A percentile compares a stretch with the other conserved stretches of the same genome.
Evolutionary conservation across 139 green algal species (phyloP).

Genomic region (Coelastrella sp.): DNA sequence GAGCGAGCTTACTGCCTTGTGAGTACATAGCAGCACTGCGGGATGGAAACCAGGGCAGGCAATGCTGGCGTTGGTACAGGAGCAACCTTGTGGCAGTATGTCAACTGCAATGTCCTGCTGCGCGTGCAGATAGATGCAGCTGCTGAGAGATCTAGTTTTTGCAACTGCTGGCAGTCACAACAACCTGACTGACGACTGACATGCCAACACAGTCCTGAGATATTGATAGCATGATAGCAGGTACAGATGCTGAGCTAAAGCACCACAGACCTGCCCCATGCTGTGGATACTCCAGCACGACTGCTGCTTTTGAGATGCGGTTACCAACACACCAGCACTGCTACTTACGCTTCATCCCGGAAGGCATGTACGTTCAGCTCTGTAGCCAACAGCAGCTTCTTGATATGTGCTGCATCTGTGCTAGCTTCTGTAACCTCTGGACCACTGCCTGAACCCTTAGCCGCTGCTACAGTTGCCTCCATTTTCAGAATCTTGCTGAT

Average conservation of each 20-base stretch:
- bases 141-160: too few relatives aligned
- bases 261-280: too few relatives aligned
- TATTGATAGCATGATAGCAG: too few relatives aligned
- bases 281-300: not conserved
- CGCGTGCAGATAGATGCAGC: too few relatives aligned
- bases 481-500: slow-evolving; percentile 13
- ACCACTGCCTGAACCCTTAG: not conserved
- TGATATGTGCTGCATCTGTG: not conserved
- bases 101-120: not conserved
- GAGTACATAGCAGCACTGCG: slow-evolving; percentile 15
- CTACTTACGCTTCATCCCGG: not conserved
- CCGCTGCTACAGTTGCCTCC: not conserved
- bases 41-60: not conserved
- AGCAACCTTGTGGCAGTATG: not conserved
- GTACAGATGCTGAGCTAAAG: too few relatives aligned
- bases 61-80: not conserved
- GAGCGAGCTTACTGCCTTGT: slow-evolving; percentile 24
- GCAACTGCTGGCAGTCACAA: too few relatives aligned
- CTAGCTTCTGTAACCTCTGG: not conserved
- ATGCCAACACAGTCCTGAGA: too few relatives aligned
- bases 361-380: slow-evolving; percentile 38
- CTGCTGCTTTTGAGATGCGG: not conserved
- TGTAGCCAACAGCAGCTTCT: slow-evolving; percentile 12
- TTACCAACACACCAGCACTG: not conserved
- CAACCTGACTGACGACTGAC: too few relatives aligned